Percentiles rank a stretch among this genome's conserved stretches.
phyloP scores from a whole-genome alignment of 2,329 filamentous ascomycete species.

The Orbilia ellipsospora region DNA sequence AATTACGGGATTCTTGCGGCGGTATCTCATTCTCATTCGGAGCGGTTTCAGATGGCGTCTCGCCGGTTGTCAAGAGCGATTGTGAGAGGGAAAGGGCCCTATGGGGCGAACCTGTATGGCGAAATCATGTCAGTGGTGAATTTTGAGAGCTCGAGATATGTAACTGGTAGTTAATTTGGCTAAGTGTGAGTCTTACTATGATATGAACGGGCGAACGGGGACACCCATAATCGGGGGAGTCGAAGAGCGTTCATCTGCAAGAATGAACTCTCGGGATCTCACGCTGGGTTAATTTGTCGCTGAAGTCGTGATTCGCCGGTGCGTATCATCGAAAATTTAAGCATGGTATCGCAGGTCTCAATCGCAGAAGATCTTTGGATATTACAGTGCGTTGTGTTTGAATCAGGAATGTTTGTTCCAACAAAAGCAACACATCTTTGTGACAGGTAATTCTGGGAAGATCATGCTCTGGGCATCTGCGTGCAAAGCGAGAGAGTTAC shows the following conservation, averaged over 20 bases:
- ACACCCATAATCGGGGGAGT: constrained; percentile 27
- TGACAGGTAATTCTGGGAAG: no score
- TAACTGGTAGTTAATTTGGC: not conserved
- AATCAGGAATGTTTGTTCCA: constrained; percentile 45
- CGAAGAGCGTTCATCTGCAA: constrained; percentile 42
- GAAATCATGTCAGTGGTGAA: not conserved
- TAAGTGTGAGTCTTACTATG: constrained; percentile 28
- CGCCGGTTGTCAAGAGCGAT: no score
- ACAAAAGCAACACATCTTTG: constrained; percentile 32
- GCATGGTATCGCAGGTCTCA: not conserved
- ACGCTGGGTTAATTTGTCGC: constrained; percentile 14
- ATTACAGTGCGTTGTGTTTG: constrained; percentile 16
- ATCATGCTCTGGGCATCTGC: no score
- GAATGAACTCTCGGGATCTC: constrained; percentile 26
- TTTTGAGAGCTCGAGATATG: not conserved
- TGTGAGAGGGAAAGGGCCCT: no score
- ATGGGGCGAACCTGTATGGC: no score
- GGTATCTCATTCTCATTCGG: no score
- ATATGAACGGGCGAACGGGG: constrained; percentile 22
- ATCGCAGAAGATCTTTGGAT: constrained; percentile 34
- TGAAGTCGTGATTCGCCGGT: constrained; percentile 14
- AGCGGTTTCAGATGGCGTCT: no score
- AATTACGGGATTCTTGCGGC: not conserved
- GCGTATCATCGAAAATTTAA: constrained; percentile 15
- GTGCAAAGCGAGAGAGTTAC: no score